Evolutionary conservation across 495 filamentous ascomycete genomes (phyloP).

Genomic region (Neurospora sp.): DNA sequence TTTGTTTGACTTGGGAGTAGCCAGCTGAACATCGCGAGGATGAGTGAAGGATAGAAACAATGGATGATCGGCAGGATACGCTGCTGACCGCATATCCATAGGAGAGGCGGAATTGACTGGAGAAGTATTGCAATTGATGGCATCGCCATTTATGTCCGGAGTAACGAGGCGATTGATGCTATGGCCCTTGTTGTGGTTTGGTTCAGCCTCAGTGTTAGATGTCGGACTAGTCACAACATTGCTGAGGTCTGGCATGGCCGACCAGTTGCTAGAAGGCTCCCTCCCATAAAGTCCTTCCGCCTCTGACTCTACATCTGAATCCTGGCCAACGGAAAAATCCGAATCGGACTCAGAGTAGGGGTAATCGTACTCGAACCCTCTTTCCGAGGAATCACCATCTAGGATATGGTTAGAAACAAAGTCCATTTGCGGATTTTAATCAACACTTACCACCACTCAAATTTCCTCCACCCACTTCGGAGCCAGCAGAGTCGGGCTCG

Average conservation of each 20-base stretch:
- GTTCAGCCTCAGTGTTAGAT: neutral
- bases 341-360: neutral
- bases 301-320: neutral
- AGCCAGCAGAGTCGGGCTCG: slow-evolving; percentile 13
- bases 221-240: neutral
- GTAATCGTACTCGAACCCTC: neutral
- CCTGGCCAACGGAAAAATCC: neutral
- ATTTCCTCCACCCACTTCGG: slow-evolving; percentile 12
- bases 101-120: slow-evolving; percentile 1
- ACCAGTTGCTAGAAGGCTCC: neutral
- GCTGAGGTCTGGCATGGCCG: neutral
- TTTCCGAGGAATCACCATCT: neutral
- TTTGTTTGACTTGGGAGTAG: neutral
- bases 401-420: neutral
- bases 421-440: neutral
- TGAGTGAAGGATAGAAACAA: slow-evolving; percentile 3
- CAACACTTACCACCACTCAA: neutral
- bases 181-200: neutral
- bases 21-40: neutral
- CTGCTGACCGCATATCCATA: neutral
- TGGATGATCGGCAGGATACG: neutral
- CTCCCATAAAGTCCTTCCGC: neutral
- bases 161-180: neutral
- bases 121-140: neutral
- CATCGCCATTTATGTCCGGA: neutral